Evolutionary conservation across 257 asterid species (phyloP).

Genomic region (Penstemon newberryi): DNA sequence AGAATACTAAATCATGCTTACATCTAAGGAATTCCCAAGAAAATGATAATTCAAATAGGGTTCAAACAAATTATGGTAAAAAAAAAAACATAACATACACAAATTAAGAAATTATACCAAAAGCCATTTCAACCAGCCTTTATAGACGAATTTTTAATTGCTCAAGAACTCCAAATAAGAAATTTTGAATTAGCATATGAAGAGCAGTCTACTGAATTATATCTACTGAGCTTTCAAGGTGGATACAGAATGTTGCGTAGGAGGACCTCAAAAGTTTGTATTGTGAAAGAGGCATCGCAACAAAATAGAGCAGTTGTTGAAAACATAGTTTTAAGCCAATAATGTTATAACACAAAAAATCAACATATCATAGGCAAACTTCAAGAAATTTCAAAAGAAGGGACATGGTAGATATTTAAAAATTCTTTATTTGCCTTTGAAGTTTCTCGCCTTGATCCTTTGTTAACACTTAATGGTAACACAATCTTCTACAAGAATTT

Average conservation of each 20-base stretch:
- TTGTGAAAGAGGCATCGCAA: not conserved
- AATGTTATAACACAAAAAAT: not conserved
- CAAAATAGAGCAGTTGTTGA: not conserved
- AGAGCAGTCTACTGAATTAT: not conserved
- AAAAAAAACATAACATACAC: not conserved
- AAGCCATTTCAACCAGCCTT: not conserved
- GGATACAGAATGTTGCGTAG: not conserved
- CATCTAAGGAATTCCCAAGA: slow-evolving; percentile 6
- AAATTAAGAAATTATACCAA: slow-evolving; percentile 1
- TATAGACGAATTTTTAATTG: not conserved
- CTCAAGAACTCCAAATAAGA: not conserved
- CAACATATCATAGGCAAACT: not conserved
- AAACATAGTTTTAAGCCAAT: not conserved
- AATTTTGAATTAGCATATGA: not conserved
- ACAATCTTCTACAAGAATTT: not conserved
- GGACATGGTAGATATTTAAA: slow-evolving; percentile 4
- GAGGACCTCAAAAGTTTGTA: not conserved
- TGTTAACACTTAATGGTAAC: not conserved
- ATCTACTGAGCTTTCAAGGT: slow-evolving; percentile 1
- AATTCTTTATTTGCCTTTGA: not conserved
- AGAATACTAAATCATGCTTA: not conserved
- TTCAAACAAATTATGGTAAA: slow-evolving; percentile 4
- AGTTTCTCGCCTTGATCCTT: not conserved
- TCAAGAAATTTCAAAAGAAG: not conserved
- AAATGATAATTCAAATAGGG: not conserved